Base-by-base conservation (phyloP, 108 stramenopile species). In the Nitzschia sp. region DNA sequence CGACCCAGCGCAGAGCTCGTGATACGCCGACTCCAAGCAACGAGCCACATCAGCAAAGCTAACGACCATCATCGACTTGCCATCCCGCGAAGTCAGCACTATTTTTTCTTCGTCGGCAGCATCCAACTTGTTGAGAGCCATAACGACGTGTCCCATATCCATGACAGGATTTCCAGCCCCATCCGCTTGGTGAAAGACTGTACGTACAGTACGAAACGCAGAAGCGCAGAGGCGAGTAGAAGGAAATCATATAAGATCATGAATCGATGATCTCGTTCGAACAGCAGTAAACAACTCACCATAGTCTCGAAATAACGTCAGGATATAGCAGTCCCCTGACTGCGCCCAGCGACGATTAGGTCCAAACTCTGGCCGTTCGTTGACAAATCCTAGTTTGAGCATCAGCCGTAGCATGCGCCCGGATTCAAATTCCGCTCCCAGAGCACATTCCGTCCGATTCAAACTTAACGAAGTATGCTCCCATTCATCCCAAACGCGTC, bases 301-400 rank as follows among this genome's bases (percentile, higher is more conserved):
- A 77, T 83, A 97, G 80, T 97, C 96, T 56, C 96, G 81, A 80
- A 97, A 97, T 50, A 97, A 77, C 55, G 92, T 93, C 34, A 97
- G 68, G 50, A 95, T 72, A 52, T 93, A 93, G 59, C 90, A 86
- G 65, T 95, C 95, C 23, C 96, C 96, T 13, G 91, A 90, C 75
- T 97, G 95, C 36, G 80, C 71, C 96, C 96, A 97, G 58, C 82
- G 79, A 45, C 82, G 61, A 78, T 94, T 87, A 58, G 86, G 81
- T 0, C 85, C 86, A 55, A 92, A 87, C 58, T 97, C 96, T n/a
- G 96, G 95, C 46, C 96, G 72, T 80, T 96, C 96, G 65, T 94
- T 95, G 58, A 97, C 77, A 66, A 89, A 89, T 17, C 85, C 92
- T 33, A 97, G 78, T 64, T 97, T 97, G 46, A 96, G 67, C 45